phyloP scores from a whole-genome alignment of 192 early-diverging fungal species.

The Backusella australiensis region DNA sequence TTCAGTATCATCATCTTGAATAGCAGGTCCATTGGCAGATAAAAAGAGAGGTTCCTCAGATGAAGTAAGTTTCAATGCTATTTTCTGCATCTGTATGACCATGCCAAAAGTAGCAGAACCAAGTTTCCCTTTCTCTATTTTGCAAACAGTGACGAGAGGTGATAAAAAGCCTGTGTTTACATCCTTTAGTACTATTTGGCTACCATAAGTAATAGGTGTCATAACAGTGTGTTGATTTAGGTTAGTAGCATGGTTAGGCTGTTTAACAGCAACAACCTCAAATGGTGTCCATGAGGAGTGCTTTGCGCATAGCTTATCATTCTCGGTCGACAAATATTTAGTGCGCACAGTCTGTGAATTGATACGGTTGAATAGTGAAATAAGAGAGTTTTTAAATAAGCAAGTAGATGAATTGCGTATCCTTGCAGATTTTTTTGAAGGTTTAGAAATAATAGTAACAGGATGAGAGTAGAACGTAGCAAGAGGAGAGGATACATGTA shows the following conservation, averaged over 20 bases:
- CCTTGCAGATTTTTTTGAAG: slow-evolving; percentile 88
- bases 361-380: slow-evolving; percentile 89
- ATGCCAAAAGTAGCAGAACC: slow-evolving; percentile 58
- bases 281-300: slow-evolving; percentile 62
- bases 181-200: slow-evolving; percentile 70
- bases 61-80: slow-evolving; percentile 55
- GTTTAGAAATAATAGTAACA: slow-evolving; percentile 88
- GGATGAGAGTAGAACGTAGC: slow-evolving; percentile 68
- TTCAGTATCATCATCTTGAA: neutral
- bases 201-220: slow-evolving; percentile 64
- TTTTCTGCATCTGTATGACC: slow-evolving; percentile 84
- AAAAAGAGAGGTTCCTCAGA: slow-evolving; percentile 38
- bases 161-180: slow-evolving; percentile 61
- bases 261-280: slow-evolving; percentile 43
- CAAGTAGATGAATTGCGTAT: slow-evolving; percentile 73
- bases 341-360: slow-evolving; percentile 90
- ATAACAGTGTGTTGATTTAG: neutral
- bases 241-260: neutral
- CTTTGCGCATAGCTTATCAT: slow-evolving; percentile 55
- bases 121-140: slow-evolving; percentile 74
- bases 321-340: slow-evolving; percentile 72
- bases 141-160: slow-evolving; percentile 69
- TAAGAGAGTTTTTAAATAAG: slow-evolving; percentile 68
- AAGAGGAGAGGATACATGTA: slow-evolving; percentile 42
- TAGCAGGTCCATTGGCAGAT: slow-evolving; percentile 38